These are phyloP conservation scores for Loxodes magnus DNA, from an alignment of 73 alveolate genomes.

Conservation along the genomic window DNA sequence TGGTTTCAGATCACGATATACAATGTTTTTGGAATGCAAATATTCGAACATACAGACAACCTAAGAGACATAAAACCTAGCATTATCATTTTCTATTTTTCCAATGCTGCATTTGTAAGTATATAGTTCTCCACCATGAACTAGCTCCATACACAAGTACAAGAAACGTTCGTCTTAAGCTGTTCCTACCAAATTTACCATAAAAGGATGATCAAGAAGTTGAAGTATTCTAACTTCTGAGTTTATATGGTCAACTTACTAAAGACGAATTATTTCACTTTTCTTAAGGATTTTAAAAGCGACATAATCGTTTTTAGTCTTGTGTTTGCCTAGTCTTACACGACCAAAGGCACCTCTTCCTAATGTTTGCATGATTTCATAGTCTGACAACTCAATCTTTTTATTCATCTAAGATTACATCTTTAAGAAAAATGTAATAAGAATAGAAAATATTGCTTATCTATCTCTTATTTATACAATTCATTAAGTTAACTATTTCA, in stretches of 20 bases:
- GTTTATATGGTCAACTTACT: slow-evolving; percentile 92
- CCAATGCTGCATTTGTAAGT: slow-evolving; percentile 71
- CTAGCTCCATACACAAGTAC: slow-evolving; percentile 80
- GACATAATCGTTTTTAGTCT: slow-evolving; percentile 7
- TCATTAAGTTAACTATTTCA: no score
- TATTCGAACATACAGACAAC: slow-evolving; percentile 35
- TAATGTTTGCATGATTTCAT: slow-evolving; percentile 10
- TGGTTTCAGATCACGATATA: slow-evolving; percentile 42
- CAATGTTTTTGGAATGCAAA: slow-evolving; percentile 35
- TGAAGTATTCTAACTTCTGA: slow-evolving; percentile 89
- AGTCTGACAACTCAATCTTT: slow-evolving; percentile 7
- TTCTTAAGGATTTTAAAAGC: slow-evolving; percentile 93
- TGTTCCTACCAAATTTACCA: slow-evolving; percentile 72
- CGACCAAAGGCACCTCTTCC: slow-evolving; percentile 82
- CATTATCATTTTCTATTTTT: slow-evolving; percentile 40
- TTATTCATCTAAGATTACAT: no score
- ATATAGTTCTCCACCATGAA: slow-evolving; percentile 92
- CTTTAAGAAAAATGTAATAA: no score
- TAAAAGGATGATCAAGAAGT: slow-evolving; percentile 87
- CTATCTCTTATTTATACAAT: no score
- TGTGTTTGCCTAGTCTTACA: slow-evolving; percentile 66
- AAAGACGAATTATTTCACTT: slow-evolving; percentile 75
- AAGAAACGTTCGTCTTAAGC: slow-evolving; percentile 73
- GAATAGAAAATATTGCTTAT: no score
- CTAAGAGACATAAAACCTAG: slow-evolving; percentile 42